Evolutionary conservation across 805 yeast species (phyloP), one percentile per base, ranked within the genome.

Genomic region (Lipomyces sp.): DNA sequence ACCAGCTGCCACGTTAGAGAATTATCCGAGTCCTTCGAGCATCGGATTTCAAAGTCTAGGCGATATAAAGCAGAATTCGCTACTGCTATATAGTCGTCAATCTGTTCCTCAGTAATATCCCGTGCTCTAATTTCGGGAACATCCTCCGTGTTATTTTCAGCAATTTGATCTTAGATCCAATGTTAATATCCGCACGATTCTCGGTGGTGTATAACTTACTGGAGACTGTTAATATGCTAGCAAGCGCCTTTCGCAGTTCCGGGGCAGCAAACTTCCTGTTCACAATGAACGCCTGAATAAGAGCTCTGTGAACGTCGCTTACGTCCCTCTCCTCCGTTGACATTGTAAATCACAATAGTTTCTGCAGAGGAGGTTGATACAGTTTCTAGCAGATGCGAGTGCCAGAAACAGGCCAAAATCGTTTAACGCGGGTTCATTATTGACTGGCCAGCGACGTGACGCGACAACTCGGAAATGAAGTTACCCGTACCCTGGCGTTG

Each of bases 21-120:
- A 18, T 53, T 42, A 32, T 63, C 62, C 15, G 29, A 32, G 30
- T 30, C 39, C 29, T 30, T 56, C 2, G 64, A 53, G 35, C 67
- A 61, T 13, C 70, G 51, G 32, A 67, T 61, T 48, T 67, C 70
- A 39, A 59, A 67, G 50, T 67, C 70, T 2, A 67, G 57, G 18
- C 37, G 45, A 42, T 55, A 67, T 30, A 67, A 51, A 24, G 60
- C 65, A 7, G 63, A 42, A 59, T 67, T 67, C 32, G 58, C 56
- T 4, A 24, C 45, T 7, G 64, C 60, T 30, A 67, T 50, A 29
- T 55, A 60, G 4, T 59, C 62, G 11, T 64, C 66, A 42, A 67
- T 62, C 45, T 56, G 59, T n/a, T 67, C 70, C 45, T 32, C 48
- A 15, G 68, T 37, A 15, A 67, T 34, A 4, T 62, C 62, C 29